Evolutionary conservation across 1,284 basidiomycete genomes (phyloP), one percentile per base, ranked within the genome.

Genomic region (Lentinula novae-zelandiae): DNA sequence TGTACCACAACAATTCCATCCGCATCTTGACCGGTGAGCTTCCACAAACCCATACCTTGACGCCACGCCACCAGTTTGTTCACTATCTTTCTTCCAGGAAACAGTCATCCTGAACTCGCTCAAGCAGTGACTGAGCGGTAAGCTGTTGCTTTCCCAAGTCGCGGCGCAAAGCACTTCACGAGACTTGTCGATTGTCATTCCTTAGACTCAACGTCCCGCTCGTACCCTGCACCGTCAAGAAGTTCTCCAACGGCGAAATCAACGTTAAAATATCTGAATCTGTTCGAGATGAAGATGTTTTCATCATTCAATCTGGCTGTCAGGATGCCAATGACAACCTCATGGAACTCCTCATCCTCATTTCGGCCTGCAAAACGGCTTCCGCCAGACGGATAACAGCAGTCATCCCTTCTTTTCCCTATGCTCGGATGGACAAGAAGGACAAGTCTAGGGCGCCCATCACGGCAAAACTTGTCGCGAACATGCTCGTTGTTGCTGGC

Each of bases 351-450:
- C 87, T 95, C 72, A 90, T 95, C 69, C 86, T 95, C 72, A 87
- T 93, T 67, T 90, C 89, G 63, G 97, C 96, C 3, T 98, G 96
- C 84, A 98, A 96, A 77, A 98, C 95, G 0, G 95, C 96, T 1
- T 96, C 94, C 1, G 96, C 96, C 1, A 87, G 95, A 63, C 85
- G 97, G 58, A 97, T 98, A 78, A 99, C 97, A 7, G 97, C 96
- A 22, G 95, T 99, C 70, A 96, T 99, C 65, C 97, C 96, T 10
- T 97, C 94, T 74, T 99, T 92, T 78, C 97, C 96, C 1, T 99
- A 99, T 72, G 92, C 96, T 6, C 82, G 96, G 36, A 95, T 95
- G 83, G 96, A 98, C 82, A 97, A 98, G 79, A 99, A 99, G 83
- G 95, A 99, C 80, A 94, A 95, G 80, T 91, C 89, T 17, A 85